A percentile compares a stretch with the other conserved stretches of the same genome.
Conservation (phyloP, 768 basidiomycete species). For the Scleroderma bovista region DNA sequence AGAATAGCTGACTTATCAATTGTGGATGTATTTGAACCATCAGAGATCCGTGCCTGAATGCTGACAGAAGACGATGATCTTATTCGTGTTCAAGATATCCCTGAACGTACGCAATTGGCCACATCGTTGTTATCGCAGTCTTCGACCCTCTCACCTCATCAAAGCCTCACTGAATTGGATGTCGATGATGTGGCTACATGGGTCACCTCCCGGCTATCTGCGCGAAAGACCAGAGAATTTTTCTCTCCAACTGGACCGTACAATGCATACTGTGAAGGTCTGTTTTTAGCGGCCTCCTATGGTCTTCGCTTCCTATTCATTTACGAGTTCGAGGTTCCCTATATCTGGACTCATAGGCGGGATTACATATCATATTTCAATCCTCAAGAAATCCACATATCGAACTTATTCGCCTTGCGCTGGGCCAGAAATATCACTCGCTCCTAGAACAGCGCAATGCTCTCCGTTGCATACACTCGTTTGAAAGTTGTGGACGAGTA, state of each 20-base stretch:
- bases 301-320: conserved; percentile 80
- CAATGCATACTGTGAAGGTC: conserved; percentile 53
- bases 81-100: conserved; percentile 84
- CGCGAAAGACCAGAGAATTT: conserved; percentile 64
- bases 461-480: conserved; percentile 51
- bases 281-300: conserved; percentile 75
- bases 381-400: conserved; percentile 51
- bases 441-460: conserved; percentile 68
- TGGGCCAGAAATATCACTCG: conserved; percentile 88
- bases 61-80: conserved; percentile 92
- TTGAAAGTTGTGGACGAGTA: conserved; percentile 69
- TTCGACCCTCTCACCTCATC: conserved; percentile 55
- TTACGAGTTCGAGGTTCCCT: conserved; percentile 89
- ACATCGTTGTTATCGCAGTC: conserved; percentile 74
- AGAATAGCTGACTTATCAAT: too few relatives aligned
- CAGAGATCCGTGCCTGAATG: conserved; percentile 85
- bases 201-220: conserved; percentile 76
- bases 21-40: conserved; percentile 90
- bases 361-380: conserved; percentile 88
- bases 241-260: conserved; percentile 61
- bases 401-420: conserved; percentile 64
- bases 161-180: conserved; percentile 64
- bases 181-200: conserved; percentile 82
- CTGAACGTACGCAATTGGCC: conserved; percentile 92
- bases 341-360: conserved; percentile 89